phyloP scores from a whole-genome alignment of 768 basidiomycete species.

The Russula sp. region DNA sequence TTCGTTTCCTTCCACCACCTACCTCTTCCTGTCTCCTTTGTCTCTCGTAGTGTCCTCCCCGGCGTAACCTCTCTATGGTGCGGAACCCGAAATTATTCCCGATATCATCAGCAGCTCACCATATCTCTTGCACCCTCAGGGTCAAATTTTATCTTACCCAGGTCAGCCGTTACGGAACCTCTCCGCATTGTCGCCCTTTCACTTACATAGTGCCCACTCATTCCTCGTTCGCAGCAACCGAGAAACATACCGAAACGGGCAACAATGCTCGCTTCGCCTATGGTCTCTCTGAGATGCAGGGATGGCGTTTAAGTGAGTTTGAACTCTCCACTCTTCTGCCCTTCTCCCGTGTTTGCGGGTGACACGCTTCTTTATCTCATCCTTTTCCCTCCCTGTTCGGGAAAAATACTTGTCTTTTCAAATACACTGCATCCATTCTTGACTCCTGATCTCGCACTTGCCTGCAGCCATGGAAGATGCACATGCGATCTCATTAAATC shows the following conservation, averaged over 20 bases:
- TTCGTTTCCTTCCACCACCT: background rate
- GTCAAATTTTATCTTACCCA: conserved; percentile 81
- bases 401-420: background rate
- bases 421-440: conserved; percentile 1
- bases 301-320: conserved; percentile 93
- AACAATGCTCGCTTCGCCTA: conserved; percentile 63
- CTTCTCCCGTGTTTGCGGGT: background rate
- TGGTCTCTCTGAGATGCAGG: conserved; percentile 94
- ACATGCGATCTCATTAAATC: conserved; percentile 65
- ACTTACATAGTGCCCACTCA: background rate
- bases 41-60: background rate
- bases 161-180: conserved; percentile 36
- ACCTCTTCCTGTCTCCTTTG: background rate
- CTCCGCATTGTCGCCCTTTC: background rate
- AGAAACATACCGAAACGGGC: conserved; percentile 72
- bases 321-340: background rate
- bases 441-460: conserved; percentile 21
- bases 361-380: background rate
- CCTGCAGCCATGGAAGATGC: conserved; percentile 93
- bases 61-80: conserved; percentile 4
- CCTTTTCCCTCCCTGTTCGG: background rate
- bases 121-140: conserved; percentile 37
- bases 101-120: conserved; percentile 2
- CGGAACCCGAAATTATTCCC: background rate
- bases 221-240: conserved; percentile 47